Percentiles rank a stretch among this genome's conserved stretches.
Evolutionary conservation across 129 eudicot species (phyloP).

Genomic region (Ambrosia artemisiifolia): DNA sequence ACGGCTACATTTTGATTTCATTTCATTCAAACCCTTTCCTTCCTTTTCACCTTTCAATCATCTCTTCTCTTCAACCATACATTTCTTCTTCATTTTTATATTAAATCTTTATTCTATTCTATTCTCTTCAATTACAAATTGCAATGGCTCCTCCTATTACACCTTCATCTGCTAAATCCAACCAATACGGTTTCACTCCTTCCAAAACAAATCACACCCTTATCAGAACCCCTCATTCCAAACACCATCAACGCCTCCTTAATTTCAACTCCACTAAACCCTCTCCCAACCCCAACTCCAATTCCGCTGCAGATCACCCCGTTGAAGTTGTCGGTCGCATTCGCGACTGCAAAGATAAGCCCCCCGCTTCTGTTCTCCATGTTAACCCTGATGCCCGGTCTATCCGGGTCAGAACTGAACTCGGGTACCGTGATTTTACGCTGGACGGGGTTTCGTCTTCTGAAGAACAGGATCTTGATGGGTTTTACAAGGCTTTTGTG

Average conservation of each 20-base stretch:
- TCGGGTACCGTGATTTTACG: conserved; percentile 80
- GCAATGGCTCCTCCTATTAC: too few relatives aligned
- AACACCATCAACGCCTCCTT: conserved; percentile 32
- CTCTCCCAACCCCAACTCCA: conserved; percentile 39
- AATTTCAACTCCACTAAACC: conserved; percentile 48
- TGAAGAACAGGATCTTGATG: conserved; percentile 77
- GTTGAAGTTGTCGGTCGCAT: conserved; percentile 88
- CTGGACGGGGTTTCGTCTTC: conserved; percentile 85
- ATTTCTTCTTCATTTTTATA: too few relatives aligned
- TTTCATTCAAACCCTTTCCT: too few relatives aligned
- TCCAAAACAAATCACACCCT: conserved; percentile 33
- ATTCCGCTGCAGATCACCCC: conserved; percentile 61
- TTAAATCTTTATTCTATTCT: too few relatives aligned
- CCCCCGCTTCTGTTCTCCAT: conserved; percentile 36
- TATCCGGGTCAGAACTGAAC: conserved; percentile 62
- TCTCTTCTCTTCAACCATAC: too few relatives aligned
- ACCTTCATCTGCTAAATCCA: background rate
- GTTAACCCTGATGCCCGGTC: conserved; percentile 43
- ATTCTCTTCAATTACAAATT: too few relatives aligned
- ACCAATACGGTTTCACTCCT: conserved; percentile 35
- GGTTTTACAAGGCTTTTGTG: conserved; percentile 63
- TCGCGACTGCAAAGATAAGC: conserved; percentile 55
- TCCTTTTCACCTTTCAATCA: too few relatives aligned
- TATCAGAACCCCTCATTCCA: conserved; percentile 53
- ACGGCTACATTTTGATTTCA: too few relatives aligned